Evolutionary conservation across 495 filamentous ascomycete genomes (phyloP).

Genomic region (Choiromyces venosus): DNA sequence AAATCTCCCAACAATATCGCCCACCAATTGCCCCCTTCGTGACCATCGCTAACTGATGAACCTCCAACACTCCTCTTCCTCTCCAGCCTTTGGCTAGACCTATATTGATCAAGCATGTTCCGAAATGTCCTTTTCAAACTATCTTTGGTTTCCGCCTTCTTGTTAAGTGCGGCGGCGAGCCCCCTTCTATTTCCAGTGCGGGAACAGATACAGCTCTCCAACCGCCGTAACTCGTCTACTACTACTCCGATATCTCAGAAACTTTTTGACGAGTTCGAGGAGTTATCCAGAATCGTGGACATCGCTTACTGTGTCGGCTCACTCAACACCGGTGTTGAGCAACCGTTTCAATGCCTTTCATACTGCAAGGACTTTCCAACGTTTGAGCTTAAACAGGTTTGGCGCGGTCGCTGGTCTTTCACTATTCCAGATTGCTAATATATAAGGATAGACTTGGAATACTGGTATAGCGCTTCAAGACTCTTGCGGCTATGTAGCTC

Average conservation of each 20-base stretch:
- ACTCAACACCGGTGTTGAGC: conserved; percentile 62
- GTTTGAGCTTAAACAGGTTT: conserved; percentile 67
- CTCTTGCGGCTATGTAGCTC: conserved; percentile 86
- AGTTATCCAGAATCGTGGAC: conserved; percentile 80
- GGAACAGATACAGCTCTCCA: neutral
- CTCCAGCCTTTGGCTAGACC: neutral
- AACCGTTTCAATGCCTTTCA: conserved; percentile 78
- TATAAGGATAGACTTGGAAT: conserved; percentile 64
- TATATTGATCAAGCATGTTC: neutral
- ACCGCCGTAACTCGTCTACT: neutral
- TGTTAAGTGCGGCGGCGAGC: neutral
- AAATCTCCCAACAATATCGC: neutral
- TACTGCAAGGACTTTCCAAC: conserved; percentile 73
- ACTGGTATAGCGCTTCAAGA: conserved; percentile 82
- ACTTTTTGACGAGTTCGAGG: conserved; percentile 77
- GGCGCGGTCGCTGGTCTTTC: conserved; percentile 7
- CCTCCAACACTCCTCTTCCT: neutral
- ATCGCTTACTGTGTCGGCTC: conserved; percentile 90
- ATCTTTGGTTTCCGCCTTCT: neutral
- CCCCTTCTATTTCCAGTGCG: neutral
- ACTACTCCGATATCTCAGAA: conserved; percentile 49
- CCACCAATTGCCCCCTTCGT: neutral
- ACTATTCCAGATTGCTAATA: neutral
- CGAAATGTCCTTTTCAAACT: neutral
- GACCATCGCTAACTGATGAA: neutral